phyloP scores from a whole-genome alignment of 805 yeast genomes.

The Sugiyamaella smithiae region DNA sequence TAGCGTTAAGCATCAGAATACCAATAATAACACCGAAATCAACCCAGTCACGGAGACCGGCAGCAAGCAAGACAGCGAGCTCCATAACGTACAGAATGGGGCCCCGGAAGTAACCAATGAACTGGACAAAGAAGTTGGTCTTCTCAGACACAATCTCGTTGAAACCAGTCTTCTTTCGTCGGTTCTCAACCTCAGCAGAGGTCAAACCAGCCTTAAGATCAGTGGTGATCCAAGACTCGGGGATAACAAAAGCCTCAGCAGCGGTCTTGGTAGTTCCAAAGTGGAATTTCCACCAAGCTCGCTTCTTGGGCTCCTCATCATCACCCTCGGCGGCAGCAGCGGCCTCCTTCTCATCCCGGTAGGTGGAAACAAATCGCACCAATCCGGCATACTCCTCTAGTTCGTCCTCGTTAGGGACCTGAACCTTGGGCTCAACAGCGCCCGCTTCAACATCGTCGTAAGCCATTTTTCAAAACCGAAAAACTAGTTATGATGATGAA shows the following conservation, averaged over 20 bases:
- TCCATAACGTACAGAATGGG: slow-evolving; percentile 96
- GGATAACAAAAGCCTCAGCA: slow-evolving; percentile 46
- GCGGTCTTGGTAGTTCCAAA: slow-evolving; percentile 47
- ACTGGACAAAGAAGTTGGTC: slow-evolving; percentile 75
- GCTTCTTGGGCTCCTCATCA: slow-evolving; percentile 61
- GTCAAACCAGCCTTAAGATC: slow-evolving; percentile 76
- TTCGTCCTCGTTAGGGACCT: slow-evolving; percentile 48
- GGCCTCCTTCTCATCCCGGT: slow-evolving; percentile 40
- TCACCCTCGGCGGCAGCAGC: slow-evolving; percentile 53
- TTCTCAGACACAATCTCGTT: slow-evolving; percentile 88
- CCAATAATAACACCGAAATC: slow-evolving; percentile 97
- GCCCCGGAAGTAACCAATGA: slow-evolving; percentile 83
- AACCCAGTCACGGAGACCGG: slow-evolving; percentile 97
- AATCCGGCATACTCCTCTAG: slow-evolving; percentile 38
- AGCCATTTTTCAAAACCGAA: no score
- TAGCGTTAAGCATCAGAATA: slow-evolving; percentile 80
- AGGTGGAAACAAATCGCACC: slow-evolving; percentile 36
- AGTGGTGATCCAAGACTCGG: slow-evolving; percentile 79
- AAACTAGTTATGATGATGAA: no score
- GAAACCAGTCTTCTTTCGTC: slow-evolving; percentile 87
- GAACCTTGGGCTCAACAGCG: slow-evolving; percentile 45
- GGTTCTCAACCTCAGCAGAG: slow-evolving; percentile 68
- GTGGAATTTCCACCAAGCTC: slow-evolving; percentile 56
- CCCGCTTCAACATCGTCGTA: slow-evolving; percentile 8
- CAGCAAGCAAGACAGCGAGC: slow-evolving; percentile 90